phyloP scores from a whole-genome alignment of 352 stramenopile species.

The Plasmopara halstedii region DNA sequence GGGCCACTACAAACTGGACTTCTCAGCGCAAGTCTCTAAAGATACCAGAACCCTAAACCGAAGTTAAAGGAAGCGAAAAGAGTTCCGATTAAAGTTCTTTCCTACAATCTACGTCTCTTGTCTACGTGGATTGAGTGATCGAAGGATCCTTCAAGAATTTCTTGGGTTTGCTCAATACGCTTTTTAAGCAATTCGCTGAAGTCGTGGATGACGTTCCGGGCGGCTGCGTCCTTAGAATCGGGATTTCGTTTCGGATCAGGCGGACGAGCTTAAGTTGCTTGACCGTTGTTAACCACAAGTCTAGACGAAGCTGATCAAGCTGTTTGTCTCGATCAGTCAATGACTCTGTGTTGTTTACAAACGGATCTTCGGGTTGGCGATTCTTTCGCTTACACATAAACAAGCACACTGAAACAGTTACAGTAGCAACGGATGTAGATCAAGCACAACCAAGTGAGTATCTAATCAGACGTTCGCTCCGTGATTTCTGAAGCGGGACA shows the following conservation, averaged over 20 bases:
- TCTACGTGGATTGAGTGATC: not conserved
- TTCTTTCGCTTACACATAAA: constrained; percentile 10
- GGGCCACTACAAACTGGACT: no score
- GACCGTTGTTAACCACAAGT: constrained; percentile 9
- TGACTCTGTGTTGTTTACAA: constrained; percentile 4
- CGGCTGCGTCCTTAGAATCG: constrained; percentile 2
- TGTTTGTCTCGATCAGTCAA: not conserved
- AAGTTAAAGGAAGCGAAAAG: not conserved
- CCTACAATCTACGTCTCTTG: not conserved
- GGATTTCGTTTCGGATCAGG: constrained; percentile 9
- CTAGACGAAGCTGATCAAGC: constrained; percentile 4
- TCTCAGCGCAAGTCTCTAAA: not conserved
- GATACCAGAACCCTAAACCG: not conserved
- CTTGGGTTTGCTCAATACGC: not conserved
- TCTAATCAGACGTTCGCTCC: constrained; percentile 2
- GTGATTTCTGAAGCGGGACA: constrained; percentile 6
- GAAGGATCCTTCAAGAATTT: constrained; percentile 2
- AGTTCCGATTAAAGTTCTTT: not conserved
- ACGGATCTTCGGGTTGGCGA: constrained; percentile 5
- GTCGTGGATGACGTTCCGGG: constrained; percentile 1
- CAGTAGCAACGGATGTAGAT: constrained; percentile 10
- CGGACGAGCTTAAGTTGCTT: constrained; percentile 6
- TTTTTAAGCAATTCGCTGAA: constrained; percentile 1
- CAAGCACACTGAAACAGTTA: not conserved
- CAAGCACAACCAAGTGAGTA: constrained; percentile 2